Evolutionary conservation across 2,329 filamentous ascomycete genomes (phyloP), one percentile per base, ranked within the genome.

Genomic region (Dryadomyces quercivorus): DNA sequence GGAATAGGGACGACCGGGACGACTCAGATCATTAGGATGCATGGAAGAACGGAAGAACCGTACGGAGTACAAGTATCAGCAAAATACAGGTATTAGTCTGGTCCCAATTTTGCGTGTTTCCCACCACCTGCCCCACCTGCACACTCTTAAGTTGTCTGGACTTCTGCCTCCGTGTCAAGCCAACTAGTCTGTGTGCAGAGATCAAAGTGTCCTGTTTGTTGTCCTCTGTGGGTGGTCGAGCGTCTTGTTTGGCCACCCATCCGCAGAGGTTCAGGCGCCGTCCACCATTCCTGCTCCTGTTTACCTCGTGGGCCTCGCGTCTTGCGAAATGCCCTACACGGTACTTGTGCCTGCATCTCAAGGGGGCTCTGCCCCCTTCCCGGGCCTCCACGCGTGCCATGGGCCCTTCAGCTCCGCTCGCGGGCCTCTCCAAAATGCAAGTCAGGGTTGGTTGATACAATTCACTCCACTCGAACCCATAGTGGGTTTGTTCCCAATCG

Each of bases 101-200:
- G 46, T 31, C 26, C 26, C 26, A 31, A 31, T 4, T 31, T 31
- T 31, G 26, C 26, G 16, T 44, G 8, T 20, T 44, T 20, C 18
- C 18, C 18, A 16, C 16, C 16, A 9, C n/a, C 18, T n/a, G 16
- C 16, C 42, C 48, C 53, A 31, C 60, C 68, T 86, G 89, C 89
- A 92, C 86, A 85, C 87, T 86, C 85, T 95, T 95, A 86, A 95
- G 90, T 93, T 95, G 88, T 80, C 88, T 90, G 80, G 79, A 82
- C 72, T 75, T 52, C 75, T 76, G 80, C 73, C 73, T 78, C 86
- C 80, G 80, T 92, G 84, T 82, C 81, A 81, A 90, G 88, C 83
- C 85, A 84, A 93, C 91, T 84, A 93, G 90, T 95, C 90, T 87
- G 82, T 84, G 86, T 94, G 90, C 90, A 88, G 76, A 95, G 77